Conservation (phyloP, 345 rosid genomes). For the Eutrema heterophyllum region DNA sequence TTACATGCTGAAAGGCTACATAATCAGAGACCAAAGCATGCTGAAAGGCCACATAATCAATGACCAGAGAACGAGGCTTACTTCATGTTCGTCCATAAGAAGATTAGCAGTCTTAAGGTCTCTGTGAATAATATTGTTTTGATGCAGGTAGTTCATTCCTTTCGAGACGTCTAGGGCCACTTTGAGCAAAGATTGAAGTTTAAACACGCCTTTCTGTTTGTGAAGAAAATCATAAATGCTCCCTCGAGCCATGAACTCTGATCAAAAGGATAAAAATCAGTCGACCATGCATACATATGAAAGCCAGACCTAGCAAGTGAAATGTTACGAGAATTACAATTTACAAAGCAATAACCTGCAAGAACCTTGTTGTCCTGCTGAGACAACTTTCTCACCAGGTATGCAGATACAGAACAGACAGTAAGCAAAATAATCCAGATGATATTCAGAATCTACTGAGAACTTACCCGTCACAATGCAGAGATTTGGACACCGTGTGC, state of each 20-base stretch:
- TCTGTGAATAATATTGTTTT: slow-evolving; percentile 90
- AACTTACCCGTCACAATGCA: slow-evolving; percentile 88
- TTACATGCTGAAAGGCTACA: background rate
- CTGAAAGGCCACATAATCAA: background rate
- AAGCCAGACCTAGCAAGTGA: slow-evolving; percentile 17
- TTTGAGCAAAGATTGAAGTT: slow-evolving; percentile 75
- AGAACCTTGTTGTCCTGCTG: slow-evolving; percentile 3
- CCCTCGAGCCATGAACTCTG: slow-evolving; percentile 95
- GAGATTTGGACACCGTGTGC: slow-evolving; percentile 76
- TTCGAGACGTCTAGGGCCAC: slow-evolving; percentile 81
- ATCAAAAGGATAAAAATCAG: slow-evolving; percentile 21
- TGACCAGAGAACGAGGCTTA: slow-evolving; percentile 33
- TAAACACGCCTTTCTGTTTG: slow-evolving; percentile 74
- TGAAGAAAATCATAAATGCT: slow-evolving; percentile 89
- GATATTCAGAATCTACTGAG: background rate
- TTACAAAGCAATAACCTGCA: slow-evolving; percentile 3
- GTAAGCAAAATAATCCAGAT: background rate
- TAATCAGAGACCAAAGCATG: background rate
- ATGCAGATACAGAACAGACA: background rate
- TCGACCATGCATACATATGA: background rate
- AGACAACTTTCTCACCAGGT: slow-evolving; percentile 2
- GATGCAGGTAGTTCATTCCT: slow-evolving; percentile 98
- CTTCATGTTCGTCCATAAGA: slow-evolving; percentile 97
- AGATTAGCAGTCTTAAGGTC: slow-evolving; percentile 97
- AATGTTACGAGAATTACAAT: slow-evolving; percentile 9